Percentiles rank a stretch among this genome's conserved stretches.
phyloP scores from a whole-genome alignment of 805 yeast genomes.

The Metschnikowia reukaufii region DNA sequence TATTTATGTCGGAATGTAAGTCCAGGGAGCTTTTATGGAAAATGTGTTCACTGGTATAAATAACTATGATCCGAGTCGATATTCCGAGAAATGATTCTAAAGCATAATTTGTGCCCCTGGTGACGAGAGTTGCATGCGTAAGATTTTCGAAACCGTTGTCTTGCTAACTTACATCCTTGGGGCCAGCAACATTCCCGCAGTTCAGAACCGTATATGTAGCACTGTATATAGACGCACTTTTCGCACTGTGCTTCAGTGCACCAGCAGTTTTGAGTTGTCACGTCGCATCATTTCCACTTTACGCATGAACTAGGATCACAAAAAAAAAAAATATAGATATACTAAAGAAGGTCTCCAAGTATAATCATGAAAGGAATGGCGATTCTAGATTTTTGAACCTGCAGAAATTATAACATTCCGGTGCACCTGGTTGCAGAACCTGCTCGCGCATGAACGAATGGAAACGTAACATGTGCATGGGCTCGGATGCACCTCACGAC shows the following conservation, averaged over 20 bases:
- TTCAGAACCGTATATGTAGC: neutral
- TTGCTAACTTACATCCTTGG: neutral
- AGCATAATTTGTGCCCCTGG: neutral
- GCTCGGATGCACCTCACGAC: neutral
- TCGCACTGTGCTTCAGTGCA: neutral
- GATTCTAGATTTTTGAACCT: no score
- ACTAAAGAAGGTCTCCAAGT: no score
- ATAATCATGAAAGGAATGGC: no score
- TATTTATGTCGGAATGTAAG: no score
- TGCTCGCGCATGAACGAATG: neutral
- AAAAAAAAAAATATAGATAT: no score
- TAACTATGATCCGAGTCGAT: no score
- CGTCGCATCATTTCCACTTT: no score
- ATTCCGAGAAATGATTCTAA: neutral
- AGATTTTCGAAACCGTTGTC: neutral
- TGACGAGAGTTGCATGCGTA: neutral
- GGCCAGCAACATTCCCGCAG: neutral
- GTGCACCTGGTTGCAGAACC: neutral
- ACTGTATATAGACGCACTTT: conserved; percentile 2
- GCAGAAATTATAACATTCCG: no score
- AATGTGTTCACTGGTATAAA: no score
- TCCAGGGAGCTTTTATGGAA: no score
- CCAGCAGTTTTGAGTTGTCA: no score
- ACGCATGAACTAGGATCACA: no score
- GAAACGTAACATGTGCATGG: neutral